Base-by-base conservation (phyloP, 352 stramenopile species). In the Elongisporangium undulatum region DNA sequence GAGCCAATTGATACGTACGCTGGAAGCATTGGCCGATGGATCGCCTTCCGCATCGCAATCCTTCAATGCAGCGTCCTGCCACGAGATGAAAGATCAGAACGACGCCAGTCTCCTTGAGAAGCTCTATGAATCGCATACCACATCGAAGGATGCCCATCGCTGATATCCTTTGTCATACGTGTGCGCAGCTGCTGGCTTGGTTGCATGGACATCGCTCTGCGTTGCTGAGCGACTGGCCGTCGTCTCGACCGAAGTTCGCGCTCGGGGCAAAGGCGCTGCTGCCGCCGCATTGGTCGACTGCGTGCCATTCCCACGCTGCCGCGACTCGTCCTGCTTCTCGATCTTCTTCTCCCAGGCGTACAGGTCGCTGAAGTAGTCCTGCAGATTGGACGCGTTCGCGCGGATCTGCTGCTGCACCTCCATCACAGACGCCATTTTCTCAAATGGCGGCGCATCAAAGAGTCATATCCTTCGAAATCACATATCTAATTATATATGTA, bases 161-260 rank as follows among this genome's bases (percentile, higher is more conserved):
- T 90, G 79, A 71, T 97, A 97, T 41, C 88, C 87, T 63, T 94
- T 94, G 58, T 96, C 87, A 61, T 97, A 89, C 24, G 87, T 95
- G 50, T 97, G 90, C 5, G 70, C 72, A 52, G 87, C 85, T 6
- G 75, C 64, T 10, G 63, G 50, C 53, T 81, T 85, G 4, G 20
- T 48, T 48, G 54, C 16, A 16, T 8, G 4, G 61, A 15, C 34
- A 50, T 16, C 24, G 20, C 8, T 22, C 48, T 26, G 0, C 21
- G 4, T 3, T 8, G 17, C 26, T 59, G n/a, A 16, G 20, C 17
- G 13, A 21, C 49, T 59, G 45, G 6, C 17, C 53, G 56, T 38
- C 17, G 15, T 45, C 50, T 67, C 51, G 45, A 54, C 39, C 45
- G 24, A 53, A 16, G 58, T 59, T 48, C 74, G 71, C 8, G 58